These are phyloP conservation scores for Oryza officinalis DNA, from an alignment of 176 grass and related monocot species.

Conservation along the genomic window DNA sequence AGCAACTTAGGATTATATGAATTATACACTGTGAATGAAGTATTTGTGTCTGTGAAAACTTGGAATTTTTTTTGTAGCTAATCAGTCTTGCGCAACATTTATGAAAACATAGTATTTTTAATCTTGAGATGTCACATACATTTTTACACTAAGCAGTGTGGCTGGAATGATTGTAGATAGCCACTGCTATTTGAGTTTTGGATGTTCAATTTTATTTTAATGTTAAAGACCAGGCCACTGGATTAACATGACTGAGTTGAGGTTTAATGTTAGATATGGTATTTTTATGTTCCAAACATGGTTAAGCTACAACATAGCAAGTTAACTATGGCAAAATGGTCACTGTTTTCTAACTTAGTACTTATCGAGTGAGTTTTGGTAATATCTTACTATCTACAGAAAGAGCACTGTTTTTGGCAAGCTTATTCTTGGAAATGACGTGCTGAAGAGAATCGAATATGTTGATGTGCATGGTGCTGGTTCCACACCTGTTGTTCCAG, in stretches of 20 bases:
- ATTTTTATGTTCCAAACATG: not conserved
- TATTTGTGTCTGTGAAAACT: not conserved
- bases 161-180: not conserved
- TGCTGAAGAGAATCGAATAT: slow-evolving; percentile 83
- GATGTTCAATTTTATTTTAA: slow-evolving; percentile 12
- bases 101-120: not conserved
- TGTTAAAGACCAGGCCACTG: not conserved
- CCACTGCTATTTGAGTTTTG: not conserved
- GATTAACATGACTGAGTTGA: not conserved
- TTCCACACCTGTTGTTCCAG: slow-evolving; percentile 57
- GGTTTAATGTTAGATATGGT: slow-evolving; percentile 1
- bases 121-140: not conserved
- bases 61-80: not conserved
- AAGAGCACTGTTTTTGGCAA: slow-evolving; percentile 97
- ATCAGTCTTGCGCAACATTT: not conserved
- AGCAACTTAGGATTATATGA: not conserved
- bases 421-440: slow-evolving; percentile 77
- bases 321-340: not conserved
- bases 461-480: slow-evolving; percentile 61
- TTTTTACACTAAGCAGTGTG: not conserved
- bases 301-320: slow-evolving; percentile 1
- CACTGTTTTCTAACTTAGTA: slow-evolving; percentile 1
- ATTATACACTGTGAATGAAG: not conserved
- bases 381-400: slow-evolving; percentile 48
- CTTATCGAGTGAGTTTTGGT: slow-evolving; percentile 7